Conservation (phyloP, 495 filamentous ascomycete species). For the Hypoxylon lenormandii region DNA sequence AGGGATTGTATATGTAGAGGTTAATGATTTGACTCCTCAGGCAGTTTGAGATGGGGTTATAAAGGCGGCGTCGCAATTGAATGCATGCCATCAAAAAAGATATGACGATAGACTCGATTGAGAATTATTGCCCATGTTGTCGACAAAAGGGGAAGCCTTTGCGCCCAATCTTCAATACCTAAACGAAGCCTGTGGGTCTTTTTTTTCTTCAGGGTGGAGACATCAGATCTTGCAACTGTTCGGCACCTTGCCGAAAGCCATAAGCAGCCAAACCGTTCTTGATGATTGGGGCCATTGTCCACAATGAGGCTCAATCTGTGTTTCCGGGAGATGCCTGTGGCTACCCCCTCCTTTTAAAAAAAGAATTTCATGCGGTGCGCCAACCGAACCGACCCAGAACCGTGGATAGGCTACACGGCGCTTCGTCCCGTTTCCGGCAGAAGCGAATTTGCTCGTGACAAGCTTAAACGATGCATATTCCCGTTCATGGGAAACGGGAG, state of each 20-base stretch:
- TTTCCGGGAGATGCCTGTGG: conserved; percentile 36
- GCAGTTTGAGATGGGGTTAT: neutral
- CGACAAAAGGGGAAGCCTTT: neutral
- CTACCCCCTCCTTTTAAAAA: conserved; percentile 27
- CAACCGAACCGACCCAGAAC: conserved; percentile 48
- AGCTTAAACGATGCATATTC: conserved; percentile 33
- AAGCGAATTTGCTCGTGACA: conserved; percentile 25
- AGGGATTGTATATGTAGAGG: neutral
- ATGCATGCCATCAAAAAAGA: too few relatives aligned
- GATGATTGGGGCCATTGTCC: conserved; percentile 3
- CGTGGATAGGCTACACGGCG: conserved; percentile 47
- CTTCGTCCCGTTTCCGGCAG: conserved; percentile 34
- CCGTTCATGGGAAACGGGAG: conserved; percentile 25
- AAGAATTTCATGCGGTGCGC: conserved; percentile 51
- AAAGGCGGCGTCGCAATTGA: too few relatives aligned
- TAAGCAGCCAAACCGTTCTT: conserved; percentile 49
- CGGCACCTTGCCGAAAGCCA: conserved; percentile 46
- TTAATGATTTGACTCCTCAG: neutral
- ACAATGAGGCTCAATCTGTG: conserved; percentile 40
- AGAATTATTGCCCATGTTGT: too few relatives aligned
- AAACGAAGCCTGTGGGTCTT: conserved; percentile 23
- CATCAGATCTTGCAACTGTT: conserved; percentile 32
- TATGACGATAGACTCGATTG: too few relatives aligned
- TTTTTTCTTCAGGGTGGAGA: conserved; percentile 34
- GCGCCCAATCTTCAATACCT: neutral